These are phyloP conservation scores for Daldinia sp. DNA, from an alignment of 2,329 filamentous ascomycete species.

Conservation along the genomic window DNA sequence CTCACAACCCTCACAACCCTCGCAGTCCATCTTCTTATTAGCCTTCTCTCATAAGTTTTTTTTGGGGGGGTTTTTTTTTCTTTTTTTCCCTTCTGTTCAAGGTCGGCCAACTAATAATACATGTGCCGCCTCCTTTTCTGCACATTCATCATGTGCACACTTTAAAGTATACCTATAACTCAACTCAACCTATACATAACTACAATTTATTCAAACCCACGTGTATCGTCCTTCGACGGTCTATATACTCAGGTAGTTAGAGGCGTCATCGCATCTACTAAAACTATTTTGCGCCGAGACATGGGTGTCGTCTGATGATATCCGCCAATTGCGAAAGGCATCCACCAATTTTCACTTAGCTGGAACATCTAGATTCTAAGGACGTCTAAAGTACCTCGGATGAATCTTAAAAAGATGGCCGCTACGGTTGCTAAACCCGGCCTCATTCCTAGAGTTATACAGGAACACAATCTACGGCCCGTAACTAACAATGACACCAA, in stretches of 20 bases:
- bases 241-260: background rate
- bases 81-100: too few species aligned
- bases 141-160: conserved; percentile 18
- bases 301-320: conserved; percentile 30
- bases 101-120: background rate
- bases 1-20: too few species aligned
- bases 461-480: conserved; percentile 38
- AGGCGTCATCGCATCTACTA: conserved; percentile 1
- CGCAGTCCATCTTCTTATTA: too few species aligned
- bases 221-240: background rate
- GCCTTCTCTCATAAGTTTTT: background rate
- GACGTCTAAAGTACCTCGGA: conserved; percentile 11
- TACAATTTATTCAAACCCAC: background rate
- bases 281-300: conserved; percentile 13
- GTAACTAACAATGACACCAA: conserved; percentile 36
- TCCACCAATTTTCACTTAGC: background rate
- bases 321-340: conserved; percentile 26
- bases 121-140: background rate
- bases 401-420: conserved; percentile 43
- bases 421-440: conserved; percentile 46
- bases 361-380: background rate
- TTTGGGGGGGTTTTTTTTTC: too few species aligned
- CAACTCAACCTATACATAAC: too few species aligned
- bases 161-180: conserved; percentile 12
- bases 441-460: conserved; percentile 36